phyloP scores from a whole-genome alignment of 75 land plant species.

The Selaginella moellendorffii region DNA sequence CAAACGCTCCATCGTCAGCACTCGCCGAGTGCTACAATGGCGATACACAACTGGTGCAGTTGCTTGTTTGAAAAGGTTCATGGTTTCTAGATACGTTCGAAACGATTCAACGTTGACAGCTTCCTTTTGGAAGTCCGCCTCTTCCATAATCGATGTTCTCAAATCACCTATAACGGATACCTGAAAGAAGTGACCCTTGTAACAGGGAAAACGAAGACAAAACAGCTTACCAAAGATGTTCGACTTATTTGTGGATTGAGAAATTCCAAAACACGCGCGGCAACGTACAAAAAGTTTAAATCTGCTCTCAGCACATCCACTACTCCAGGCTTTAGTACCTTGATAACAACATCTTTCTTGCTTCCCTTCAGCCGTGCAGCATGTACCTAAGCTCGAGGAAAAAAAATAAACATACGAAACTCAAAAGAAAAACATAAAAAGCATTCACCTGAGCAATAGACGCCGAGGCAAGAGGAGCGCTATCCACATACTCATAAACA shows the following conservation, averaged over 20 bases:
- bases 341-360: constrained; percentile 78
- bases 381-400: constrained; percentile 51
- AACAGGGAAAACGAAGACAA: too few relatives aligned
- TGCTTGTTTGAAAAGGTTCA: constrained; percentile 74
- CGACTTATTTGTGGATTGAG: constrained; percentile 81
- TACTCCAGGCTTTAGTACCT: constrained; percentile 94
- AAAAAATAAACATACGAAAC: not conserved
- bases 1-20: constrained; percentile 88
- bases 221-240: constrained; percentile 55
- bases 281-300: constrained; percentile 77
- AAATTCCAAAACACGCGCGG: constrained; percentile 84
- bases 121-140: constrained; percentile 90
- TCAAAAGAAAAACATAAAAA: not conserved
- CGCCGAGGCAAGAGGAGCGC: constrained; percentile 93
- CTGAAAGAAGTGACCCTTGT: constrained; percentile 21
- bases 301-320: constrained; percentile 86
- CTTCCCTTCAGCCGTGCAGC: constrained; percentile 72
- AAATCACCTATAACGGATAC: constrained; percentile 80
- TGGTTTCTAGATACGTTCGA: constrained; percentile 55
- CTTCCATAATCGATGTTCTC: constrained; percentile 92
- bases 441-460: constrained; percentile 79
- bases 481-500: constrained; percentile 85
- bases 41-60: constrained; percentile 79
- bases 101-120: constrained; percentile 82
- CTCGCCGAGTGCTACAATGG: constrained; percentile 73